Conservation (phyloP, 2,329 filamentous ascomycete species). For the Neopestalotiopsis sp. region DNA sequence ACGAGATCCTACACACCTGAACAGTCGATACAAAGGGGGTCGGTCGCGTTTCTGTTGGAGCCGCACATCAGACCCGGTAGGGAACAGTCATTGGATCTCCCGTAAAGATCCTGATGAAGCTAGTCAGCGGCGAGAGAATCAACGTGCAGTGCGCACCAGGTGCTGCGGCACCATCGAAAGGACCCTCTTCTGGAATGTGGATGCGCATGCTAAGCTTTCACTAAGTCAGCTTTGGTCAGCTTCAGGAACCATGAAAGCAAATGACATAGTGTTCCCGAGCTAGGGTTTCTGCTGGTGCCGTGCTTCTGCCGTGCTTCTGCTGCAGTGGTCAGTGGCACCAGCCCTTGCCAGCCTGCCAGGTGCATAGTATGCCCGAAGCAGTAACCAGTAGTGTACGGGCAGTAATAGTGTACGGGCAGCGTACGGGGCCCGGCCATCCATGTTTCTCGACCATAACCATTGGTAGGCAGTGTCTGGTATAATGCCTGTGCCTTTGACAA, state of each 20-base stretch:
- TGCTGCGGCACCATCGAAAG: not conserved
- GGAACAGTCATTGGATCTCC: not conserved
- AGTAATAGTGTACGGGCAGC: not conserved
- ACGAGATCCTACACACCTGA: not conserved
- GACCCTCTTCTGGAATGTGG: slow-evolving; percentile 1
- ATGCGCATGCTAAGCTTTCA: slow-evolving; percentile 2
- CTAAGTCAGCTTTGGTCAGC: not conserved
- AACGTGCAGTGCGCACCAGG: not conserved
- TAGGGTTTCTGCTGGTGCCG: not conserved
- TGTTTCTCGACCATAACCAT: not conserved
- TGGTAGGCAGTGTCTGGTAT: not conserved
- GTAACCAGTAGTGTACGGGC: not conserved
- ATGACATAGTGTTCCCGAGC: not conserved
- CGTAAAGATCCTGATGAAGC: not conserved
- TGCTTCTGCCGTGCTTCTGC: too few species aligned
- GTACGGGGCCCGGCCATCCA: not conserved
- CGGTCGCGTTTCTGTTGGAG: not conserved
- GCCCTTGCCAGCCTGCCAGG: too few species aligned
- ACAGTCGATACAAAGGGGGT: not conserved
- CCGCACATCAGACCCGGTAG: not conserved
- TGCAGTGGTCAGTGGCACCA: too few species aligned
- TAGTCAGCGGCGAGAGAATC: not conserved
- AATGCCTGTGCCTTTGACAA: not conserved
- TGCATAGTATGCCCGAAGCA: too few species aligned
- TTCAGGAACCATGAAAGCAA: not conserved